Percentiles rank a stretch among this genome's conserved stretches.
phyloP scores from a whole-genome alignment of 805 yeast genomes.

The Metschnikowia santaceciliae region DNA sequence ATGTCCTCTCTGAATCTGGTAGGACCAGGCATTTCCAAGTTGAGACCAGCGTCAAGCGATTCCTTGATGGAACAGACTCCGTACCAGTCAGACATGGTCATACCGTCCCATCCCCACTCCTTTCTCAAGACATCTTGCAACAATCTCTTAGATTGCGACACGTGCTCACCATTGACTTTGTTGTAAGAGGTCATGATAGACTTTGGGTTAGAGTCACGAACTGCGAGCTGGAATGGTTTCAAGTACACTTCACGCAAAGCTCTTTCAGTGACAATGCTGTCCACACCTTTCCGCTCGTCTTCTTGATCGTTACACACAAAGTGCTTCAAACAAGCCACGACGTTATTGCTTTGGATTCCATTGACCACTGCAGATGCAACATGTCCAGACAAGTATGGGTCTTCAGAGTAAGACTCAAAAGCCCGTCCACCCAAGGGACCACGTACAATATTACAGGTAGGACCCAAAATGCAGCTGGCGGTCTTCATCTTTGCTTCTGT shows the following conservation, averaged over 20 bases:
- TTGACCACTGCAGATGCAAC: constrained; percentile 46
- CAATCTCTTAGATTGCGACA: constrained; percentile 41
- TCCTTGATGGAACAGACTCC: constrained; percentile 50
- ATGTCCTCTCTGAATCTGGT: constrained; percentile 42
- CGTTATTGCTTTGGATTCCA: constrained; percentile 50
- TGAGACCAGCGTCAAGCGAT: constrained; percentile 52
- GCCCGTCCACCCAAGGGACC: constrained; percentile 62
- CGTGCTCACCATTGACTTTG: constrained; percentile 59
- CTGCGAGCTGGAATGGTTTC: constrained; percentile 59
- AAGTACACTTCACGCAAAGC: constrained; percentile 64
- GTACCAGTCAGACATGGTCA: constrained; percentile 61
- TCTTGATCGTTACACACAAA: constrained; percentile 62
- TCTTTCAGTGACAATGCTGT: constrained; percentile 22
- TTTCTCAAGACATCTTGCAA: constrained; percentile 45
- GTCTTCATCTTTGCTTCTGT: constrained; percentile 52
- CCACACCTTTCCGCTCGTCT: constrained; percentile 28
- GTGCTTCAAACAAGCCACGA: constrained; percentile 59
- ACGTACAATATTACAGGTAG: constrained; percentile 49
- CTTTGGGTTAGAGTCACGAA: constrained; percentile 48
- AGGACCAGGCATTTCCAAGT: constrained; percentile 68
- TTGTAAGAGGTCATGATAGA: constrained; percentile 62
- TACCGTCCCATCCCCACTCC: constrained; percentile 58
- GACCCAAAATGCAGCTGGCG: constrained; percentile 44
- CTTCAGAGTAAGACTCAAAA: constrained; percentile 61
- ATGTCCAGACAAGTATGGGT: constrained; percentile 47